Conservation (phyloP, 1,139 yeast genomes). For the Suhomyces anneliseae region DNA sequence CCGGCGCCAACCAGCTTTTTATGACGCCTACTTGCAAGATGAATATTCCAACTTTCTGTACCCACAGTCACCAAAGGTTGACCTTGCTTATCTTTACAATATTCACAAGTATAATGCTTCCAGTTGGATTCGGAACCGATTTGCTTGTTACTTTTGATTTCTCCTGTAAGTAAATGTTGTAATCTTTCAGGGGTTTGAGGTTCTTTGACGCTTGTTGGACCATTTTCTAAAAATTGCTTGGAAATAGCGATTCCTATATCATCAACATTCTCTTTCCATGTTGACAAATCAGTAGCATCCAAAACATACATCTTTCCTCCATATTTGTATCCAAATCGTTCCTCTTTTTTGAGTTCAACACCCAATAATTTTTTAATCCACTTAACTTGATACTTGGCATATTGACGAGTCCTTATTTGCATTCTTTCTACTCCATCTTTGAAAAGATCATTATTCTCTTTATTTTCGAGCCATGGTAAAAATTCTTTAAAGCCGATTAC, state of each 20-base stretch:
- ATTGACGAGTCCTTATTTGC: conserved; percentile 83
- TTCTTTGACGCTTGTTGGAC: conserved; percentile 25
- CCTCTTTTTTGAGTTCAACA: conserved; percentile 57
- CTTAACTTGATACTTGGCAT: conserved; percentile 87
- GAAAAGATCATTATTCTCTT: conserved; percentile 25
- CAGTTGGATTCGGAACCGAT: conserved; percentile 50
- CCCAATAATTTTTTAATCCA: conserved; percentile 81
- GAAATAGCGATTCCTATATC: conserved; percentile 56
- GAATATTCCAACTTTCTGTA: conserved; percentile 66
- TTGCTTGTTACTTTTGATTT: conserved; percentile 36
- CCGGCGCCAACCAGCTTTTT: conserved; percentile 23
- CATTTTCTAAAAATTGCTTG: conserved; percentile 29
- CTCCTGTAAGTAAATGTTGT: conserved; percentile 30
- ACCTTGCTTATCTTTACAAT: conserved; percentile 61
- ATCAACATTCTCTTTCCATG: conserved; percentile 61
- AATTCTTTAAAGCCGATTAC: conserved; percentile 96
- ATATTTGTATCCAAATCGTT: conserved; percentile 46
- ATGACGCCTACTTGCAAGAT: conserved; percentile 67
- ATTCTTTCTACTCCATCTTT: conserved; percentile 62
- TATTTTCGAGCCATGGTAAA: conserved; percentile 64
- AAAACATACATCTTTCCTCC: conserved; percentile 68
- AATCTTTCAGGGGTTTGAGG: conserved; percentile 48
- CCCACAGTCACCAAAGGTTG: conserved; percentile 70
- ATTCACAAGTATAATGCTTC: conserved; percentile 68
- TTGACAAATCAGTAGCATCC: conserved; percentile 69